Base-by-base conservation (phyloP, 176 grass and related monocot genomes). In the Phragmites australis region DNA sequence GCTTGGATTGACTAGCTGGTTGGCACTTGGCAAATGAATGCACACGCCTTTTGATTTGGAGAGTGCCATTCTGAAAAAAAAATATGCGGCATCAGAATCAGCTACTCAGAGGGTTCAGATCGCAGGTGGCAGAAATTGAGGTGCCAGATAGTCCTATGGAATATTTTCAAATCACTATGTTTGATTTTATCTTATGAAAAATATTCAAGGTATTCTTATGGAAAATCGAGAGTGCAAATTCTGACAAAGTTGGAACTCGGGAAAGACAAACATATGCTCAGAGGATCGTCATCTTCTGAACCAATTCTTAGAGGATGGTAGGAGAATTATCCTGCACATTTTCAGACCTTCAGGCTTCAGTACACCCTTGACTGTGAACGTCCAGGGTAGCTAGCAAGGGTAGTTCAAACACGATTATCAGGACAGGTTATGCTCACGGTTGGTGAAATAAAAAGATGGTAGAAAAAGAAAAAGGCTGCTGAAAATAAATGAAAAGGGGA, bases 371-470 rank as follows among this genome's bases (percentile, higher is more conserved):
- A 56, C 34, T n/a, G 58, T 22, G 10, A 47, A 70, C 52, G 54
- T 37, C 44, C 50, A 15, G 6, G 18, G 50, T 25, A n/a, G 37
- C 21, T 22, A 21, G 47, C 18, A 72, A 2, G 43, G n/a, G 74
- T 83, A 46, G 74, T 67, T 88, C 31, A 51, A 52, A 88, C 81
- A 80, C 60, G 68, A 61, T 88, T 79, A 15, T 79, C 81, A 61
- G 63, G 23, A 37, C 51, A 37, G 75, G 37, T 63, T 60, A 64
- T 59, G 58, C 74, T 74, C 81, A 79, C 30, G 81, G 81, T 88
- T 68, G 68, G 81, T 88, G 81, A 84, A 78, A 83, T 11, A 19
- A 58, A 72, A 32, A 65, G 6, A 6, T 23, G 52, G 42, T 47
- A 18, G 0, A 13, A 6, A 47, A 17, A 11, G 2, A 32, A 57